Base-by-base conservation (phyloP, 2,329 filamentous ascomycete genomes). In the Cytospora schulzeri region DNA sequence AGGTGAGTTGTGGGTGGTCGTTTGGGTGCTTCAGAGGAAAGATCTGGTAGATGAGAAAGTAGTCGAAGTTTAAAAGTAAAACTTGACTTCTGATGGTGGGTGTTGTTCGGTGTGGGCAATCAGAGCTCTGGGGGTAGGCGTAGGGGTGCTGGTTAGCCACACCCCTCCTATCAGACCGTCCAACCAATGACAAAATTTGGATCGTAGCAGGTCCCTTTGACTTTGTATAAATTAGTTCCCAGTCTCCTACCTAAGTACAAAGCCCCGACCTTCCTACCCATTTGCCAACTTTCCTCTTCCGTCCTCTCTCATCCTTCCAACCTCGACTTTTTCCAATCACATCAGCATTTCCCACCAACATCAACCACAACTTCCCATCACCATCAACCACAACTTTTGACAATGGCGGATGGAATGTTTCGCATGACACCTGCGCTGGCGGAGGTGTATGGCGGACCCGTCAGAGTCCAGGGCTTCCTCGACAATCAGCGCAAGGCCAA, bases 401-500 rank as follows among this genome's bases (percentile, higher is more conserved):
- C 15, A 17, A 45, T 45, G 38, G 19, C 38, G 17, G 38, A 45
- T 45, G n/a, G 7, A n/a, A 45, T 24, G 28, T 15, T 55, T 22
- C 26, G 50, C 48, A 54, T 61, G 59, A n/a, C 28, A 17, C 26
- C 24, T 7, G 35, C 35, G 5, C 1, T 28, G 15, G 53, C 35
- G 24, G 19, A 19, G 2, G 24, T 62, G 35, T 12, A 51, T 35
- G 41, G 53, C 26, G 60, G 60, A 48, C 41, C 17, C 6, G n/a
- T 3, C 53, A 52, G 15, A 17, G 17, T 24, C 48, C 48, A 28
- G 11, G 29, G 31, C 22, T 24, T 60, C n/a, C 31, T 60, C 31
- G 24, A n/a, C n/a, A n/a, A n/a, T n/a, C n/a, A 57, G 22, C 48
- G 38, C 38, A 64, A 33, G 26, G 6, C 45, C n/a, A 61, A 45